Percentiles rank a stretch among this genome's conserved stretches.
phyloP scores from a whole-genome alignment of 768 basidiomycete genomes.

The Auricularia cornea region DNA sequence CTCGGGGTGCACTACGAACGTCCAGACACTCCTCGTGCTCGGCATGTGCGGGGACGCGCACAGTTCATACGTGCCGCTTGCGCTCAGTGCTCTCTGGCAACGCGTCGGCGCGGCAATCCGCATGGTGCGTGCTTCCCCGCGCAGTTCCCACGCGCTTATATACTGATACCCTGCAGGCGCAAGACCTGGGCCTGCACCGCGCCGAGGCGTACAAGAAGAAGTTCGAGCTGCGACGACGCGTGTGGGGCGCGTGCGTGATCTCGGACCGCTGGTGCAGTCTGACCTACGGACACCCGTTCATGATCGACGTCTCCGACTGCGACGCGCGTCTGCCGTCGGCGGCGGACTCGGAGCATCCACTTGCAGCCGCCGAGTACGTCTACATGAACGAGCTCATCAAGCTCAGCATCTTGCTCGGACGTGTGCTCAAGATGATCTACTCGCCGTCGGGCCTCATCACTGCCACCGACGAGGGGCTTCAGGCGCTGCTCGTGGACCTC shows the following conservation, averaged over 20 bases:
- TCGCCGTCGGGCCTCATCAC: constrained; percentile 84
- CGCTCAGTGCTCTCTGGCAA: constrained; percentile 79
- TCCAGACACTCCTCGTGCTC: constrained; percentile 79
- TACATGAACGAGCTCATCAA: constrained; percentile 91
- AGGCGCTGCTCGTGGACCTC: constrained; percentile 53
- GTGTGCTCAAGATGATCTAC: constrained; percentile 89
- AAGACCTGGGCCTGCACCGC: constrained; percentile 91
- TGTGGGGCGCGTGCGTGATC: constrained; percentile 94
- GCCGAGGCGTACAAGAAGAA: constrained; percentile 79
- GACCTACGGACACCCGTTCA: constrained; percentile 86
- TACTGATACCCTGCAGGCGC: constrained; percentile 49
- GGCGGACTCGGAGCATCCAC: constrained; percentile 38
- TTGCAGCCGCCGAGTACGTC: constrained; percentile 41
- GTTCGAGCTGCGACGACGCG: constrained; percentile 77
- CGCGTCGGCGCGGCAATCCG: constrained; percentile 83
- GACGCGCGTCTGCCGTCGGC: constrained; percentile 89
- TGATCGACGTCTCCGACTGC: constrained; percentile 96
- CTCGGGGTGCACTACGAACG: constrained; percentile 75
- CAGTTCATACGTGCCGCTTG: constrained; percentile 79
- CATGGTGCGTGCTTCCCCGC: constrained; percentile 54
- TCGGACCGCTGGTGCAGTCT: constrained; percentile 89
- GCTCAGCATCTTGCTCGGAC: constrained; percentile 82
- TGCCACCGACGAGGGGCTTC: constrained; percentile 73
- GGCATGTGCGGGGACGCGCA: constrained; percentile 87
- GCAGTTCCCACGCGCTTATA: constrained; percentile 1